These are phyloP conservation scores for Chamaecyparis obtusa DNA, from an alignment of 75 land plant species.

Conservation along the genomic window DNA sequence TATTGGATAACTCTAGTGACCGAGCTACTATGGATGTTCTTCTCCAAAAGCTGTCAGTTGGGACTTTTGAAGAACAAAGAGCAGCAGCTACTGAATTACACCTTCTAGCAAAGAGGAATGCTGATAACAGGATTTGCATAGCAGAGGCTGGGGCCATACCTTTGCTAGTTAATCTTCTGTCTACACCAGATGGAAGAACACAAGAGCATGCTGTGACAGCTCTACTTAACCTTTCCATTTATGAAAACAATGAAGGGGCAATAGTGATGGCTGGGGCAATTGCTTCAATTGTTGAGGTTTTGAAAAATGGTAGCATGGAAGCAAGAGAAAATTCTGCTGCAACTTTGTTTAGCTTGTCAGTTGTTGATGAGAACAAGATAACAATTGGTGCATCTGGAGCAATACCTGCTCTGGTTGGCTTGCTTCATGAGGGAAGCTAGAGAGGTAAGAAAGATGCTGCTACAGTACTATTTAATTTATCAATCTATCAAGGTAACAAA, in stretches of 20 bases:
- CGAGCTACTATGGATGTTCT: constrained; percentile 57
- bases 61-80: too few relatives aligned
- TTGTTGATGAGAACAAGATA: constrained; percentile 89
- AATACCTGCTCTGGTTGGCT: constrained; percentile 71
- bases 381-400: constrained; percentile 83
- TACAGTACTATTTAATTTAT: constrained; percentile 84
- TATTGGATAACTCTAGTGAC: constrained; percentile 50
- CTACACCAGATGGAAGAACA: constrained; percentile 55
- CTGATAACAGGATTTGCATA: constrained; percentile 28
- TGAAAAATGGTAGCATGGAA: constrained; percentile 83
- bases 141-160: constrained; percentile 83
- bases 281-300: constrained; percentile 84
- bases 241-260: constrained; percentile 70
- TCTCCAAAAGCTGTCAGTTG: too few relatives aligned
- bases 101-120: too few relatives aligned
- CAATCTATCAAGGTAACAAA: constrained; percentile 83
- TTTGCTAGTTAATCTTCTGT: constrained; percentile 61
- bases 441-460: constrained; percentile 98
- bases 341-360: constrained; percentile 85
- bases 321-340: constrained; percentile 96
- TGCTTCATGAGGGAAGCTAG: constrained; percentile 66
- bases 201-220: constrained; percentile 97
- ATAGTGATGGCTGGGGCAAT: constrained; percentile 73
- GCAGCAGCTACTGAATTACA: too few relatives aligned
- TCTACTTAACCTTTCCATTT: constrained; percentile 84